Evolutionary conservation across 495 filamentous ascomycete genomes (phyloP), one percentile per base, ranked within the genome.

Genomic region (Choiromyces venosus): DNA sequence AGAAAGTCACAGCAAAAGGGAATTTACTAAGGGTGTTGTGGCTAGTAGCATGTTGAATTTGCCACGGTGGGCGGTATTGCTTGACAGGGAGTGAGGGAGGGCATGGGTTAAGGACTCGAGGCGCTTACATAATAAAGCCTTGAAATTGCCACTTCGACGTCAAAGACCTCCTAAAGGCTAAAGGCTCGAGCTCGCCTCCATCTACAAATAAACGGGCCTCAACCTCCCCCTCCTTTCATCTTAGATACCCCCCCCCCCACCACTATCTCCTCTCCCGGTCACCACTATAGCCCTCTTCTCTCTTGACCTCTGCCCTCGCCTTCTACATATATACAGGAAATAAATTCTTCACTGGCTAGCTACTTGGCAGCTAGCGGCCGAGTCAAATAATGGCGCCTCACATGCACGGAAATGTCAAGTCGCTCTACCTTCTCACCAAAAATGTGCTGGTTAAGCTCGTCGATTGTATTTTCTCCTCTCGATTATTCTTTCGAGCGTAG

Each of bases 361-460:
- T 61, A 33, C 52, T 16, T 29, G 33, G 16, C 12, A 61, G 25
- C 52, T 33, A 16, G 12, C 25, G 33, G 33, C 52, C 52, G 52
- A 16, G 52, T 61, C 25, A 33, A 61, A 33, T 37, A 3, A 77
- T 77, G 75, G 66, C 74, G 36, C 21, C 29, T n/a, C 71, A 40
- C 18, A 71, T 70, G 9, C 70, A 71, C 33, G 77, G 77, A 3
- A 77, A 77, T 19, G 74, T 77, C 21, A 78, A 79, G 69, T 76
- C 67, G n/a, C 69, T 80, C n/a, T 80, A 79, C 39, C 66, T 42
- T 14, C 77, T 73, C 70, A 40, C 73, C 9, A 76, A 76, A 46
- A 76, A 79, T 56, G 77, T 80, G 25, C 74, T 80, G 64, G 12
- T 77, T 25, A 80, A 80, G 66, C 70, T 71, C 21, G 74, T 80